Percentiles rank a stretch among this genome's conserved stretches.
Conservation (phyloP, 495 filamentous ascomycete species). For the Aspergillus cristatus region DNA sequence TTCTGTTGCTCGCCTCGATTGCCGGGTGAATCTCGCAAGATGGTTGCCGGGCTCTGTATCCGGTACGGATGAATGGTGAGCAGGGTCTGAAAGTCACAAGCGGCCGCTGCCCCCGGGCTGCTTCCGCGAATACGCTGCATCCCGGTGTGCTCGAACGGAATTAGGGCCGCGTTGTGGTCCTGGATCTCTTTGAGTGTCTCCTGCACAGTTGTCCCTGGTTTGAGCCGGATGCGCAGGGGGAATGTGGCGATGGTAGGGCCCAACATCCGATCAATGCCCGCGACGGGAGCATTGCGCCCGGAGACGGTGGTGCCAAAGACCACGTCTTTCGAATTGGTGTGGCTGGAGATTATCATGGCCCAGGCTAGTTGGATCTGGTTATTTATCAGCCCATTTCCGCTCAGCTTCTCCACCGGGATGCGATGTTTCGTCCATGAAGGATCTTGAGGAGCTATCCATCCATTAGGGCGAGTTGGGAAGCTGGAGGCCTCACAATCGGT, state of each 20-base stretch:
- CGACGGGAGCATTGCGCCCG: conserved; percentile 25
- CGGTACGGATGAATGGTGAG: conserved; percentile 11
- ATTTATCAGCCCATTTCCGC: background rate
- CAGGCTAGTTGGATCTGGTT: conserved; percentile 21
- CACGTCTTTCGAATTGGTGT: conserved; percentile 19
- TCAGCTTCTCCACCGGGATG: background rate
- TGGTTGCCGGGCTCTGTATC: conserved; percentile 2
- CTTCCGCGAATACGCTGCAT: conserved; percentile 44
- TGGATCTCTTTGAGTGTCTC: conserved; percentile 31
- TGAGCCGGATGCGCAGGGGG: conserved; percentile 33
- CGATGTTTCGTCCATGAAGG: background rate
- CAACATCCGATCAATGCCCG: conserved; percentile 21
- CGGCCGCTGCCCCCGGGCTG: conserved; percentile 39
- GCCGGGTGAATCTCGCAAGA: background rate
- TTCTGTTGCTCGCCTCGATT: background rate
- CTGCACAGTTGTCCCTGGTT: conserved; percentile 3
- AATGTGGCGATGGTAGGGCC: conserved; percentile 34
- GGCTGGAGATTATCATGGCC: conserved; percentile 20
- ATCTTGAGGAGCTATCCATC: conserved; percentile 27
- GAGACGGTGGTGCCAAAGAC: conserved; percentile 22
- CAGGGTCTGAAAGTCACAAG: conserved; percentile 44
- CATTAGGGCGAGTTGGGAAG: conserved; percentile 39
- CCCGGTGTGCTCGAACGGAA: conserved; percentile 34
- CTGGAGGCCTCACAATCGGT: conserved; percentile 19
- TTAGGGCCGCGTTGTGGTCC: conserved; percentile 17